These are phyloP conservation scores for Sugiyamaella sp. DNA, from an alignment of 1,139 yeast genomes.

Conservation along the genomic window DNA sequence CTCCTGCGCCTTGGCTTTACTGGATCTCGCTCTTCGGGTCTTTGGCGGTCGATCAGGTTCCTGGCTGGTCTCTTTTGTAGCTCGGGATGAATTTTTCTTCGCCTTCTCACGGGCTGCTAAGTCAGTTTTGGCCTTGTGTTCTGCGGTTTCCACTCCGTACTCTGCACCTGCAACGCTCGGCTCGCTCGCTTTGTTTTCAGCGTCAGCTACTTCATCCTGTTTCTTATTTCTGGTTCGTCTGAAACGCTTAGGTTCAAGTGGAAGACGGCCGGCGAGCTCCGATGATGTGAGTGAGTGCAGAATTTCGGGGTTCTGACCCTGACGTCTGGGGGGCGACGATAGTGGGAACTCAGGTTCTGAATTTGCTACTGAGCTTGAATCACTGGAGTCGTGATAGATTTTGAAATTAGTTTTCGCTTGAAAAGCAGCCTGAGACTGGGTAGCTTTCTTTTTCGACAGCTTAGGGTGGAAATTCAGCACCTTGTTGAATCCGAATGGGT, in stretches of 20 bases:
- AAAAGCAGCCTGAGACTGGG: background rate
- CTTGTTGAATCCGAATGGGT: conserved; percentile 23
- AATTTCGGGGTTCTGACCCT: background rate
- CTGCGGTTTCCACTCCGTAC: background rate
- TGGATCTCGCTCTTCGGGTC: no score
- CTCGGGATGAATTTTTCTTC: no score
- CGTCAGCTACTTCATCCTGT: background rate
- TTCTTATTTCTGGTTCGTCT: conserved; percentile 1
- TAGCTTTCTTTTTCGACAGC: conserved; percentile 1
- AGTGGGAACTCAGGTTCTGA: background rate
- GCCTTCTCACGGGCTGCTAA: no score
- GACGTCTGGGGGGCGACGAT: conserved; percentile 5
- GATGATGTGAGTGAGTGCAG: conserved; percentile 3
- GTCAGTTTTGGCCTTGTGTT: no score
- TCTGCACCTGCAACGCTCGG: background rate
- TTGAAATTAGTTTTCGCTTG: background rate
- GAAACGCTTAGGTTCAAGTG: background rate
- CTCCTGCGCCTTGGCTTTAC: background rate
- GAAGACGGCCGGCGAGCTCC: background rate
- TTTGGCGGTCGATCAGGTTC: no score
- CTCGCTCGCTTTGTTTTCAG: background rate
- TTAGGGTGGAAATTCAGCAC: conserved; percentile 13
- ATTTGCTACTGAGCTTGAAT: background rate
- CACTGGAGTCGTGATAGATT: conserved; percentile 15
- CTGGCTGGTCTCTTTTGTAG: no score